phyloP scores from a whole-genome alignment of 305 asterid species.

The Solanum hybrid region DNA sequence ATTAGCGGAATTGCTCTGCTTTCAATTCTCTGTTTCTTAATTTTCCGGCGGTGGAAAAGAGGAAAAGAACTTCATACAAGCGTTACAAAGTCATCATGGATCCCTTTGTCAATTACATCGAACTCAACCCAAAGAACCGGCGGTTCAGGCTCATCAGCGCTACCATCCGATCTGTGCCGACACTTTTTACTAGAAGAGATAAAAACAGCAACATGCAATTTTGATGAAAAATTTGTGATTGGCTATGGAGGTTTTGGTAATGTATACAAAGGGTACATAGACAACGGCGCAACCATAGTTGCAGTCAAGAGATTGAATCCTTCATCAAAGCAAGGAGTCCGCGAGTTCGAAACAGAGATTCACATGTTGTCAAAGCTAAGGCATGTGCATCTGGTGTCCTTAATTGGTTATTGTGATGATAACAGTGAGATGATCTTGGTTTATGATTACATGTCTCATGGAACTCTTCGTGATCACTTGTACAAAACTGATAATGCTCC shows the following conservation, averaged over 20 bases:
- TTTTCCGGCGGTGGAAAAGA: constrained; percentile 13
- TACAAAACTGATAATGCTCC: constrained; percentile 28
- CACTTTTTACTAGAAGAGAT: constrained; percentile 39
- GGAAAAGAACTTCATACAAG: not conserved
- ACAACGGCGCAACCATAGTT: constrained; percentile 22
- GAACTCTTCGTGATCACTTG: constrained; percentile 47
- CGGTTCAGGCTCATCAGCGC: constrained; percentile 15
- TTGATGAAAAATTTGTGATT: constrained; percentile 23
- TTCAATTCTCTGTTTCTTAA: constrained; percentile 16
- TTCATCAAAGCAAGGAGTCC: constrained; percentile 42
- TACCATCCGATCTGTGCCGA: constrained; percentile 29
- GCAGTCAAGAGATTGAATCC: constrained; percentile 43
- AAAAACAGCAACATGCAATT: constrained; percentile 31
- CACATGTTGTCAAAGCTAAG: constrained; percentile 41
- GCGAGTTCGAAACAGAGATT: constrained; percentile 51
- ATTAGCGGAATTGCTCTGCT: constrained; percentile 8
- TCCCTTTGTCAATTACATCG: constrained; percentile 13
- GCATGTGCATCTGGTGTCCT: constrained; percentile 45
- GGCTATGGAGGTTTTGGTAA: constrained; percentile 58
- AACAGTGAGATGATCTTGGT: constrained; percentile 52
- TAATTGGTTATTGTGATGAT: constrained; percentile 51
- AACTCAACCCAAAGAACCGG: constrained; percentile 13
- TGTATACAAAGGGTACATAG: constrained; percentile 38
- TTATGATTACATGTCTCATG: constrained; percentile 56
- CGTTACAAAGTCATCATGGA: constrained; percentile 27